Base-by-base conservation (phyloP, 495 filamentous ascomycete species). In the Choiromyces venosus region DNA sequence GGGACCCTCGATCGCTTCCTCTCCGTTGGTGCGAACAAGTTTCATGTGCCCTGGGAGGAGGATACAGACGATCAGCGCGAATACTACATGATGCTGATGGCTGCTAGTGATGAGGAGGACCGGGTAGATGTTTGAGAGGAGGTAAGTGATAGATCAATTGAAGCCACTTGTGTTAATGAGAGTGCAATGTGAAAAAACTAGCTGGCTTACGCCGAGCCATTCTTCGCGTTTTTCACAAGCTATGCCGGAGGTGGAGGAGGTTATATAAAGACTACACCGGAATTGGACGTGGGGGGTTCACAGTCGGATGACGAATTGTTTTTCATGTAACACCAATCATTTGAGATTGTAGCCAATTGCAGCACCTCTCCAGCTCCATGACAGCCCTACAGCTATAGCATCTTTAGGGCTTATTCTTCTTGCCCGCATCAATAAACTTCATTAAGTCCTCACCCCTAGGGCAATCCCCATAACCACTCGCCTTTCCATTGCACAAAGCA, bases 361-460 rank as follows among this genome's bases (percentile, higher is more conserved):
- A 93, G 66, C 92, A 91, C 79, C 92, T 89, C 77, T 90, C 89
- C 67, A 92, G 82, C 81, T 94, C 91, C n/a, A 94, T 90, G 82
- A 90, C 87, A 25, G 88, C 85, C 70, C 86, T 88, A 83, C 92
- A 94, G 74, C 86, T 89, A 81, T 88, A 90, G 78, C 92, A 96
- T 37, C 88, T 86, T 79, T 92, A 89, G 88, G 90, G 92, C 33
- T 91, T 91, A 74, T 90, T 87, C 69, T 90, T 84, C 74, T 89
- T 89, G 44, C 90, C 90, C 56, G 88, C 85, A 75, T 90, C 87
- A 25, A 91, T 82, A 71, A 93, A 86, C 68, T 85, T 85, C 68
- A 87, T 85, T 18, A 88, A 87, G 71, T 89, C 89, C 65, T 89
- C 87, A 79, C 93, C 91, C 68, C 88, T 85, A 29, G 91, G 91